These are phyloP conservation scores for Tausonia pullulans DNA, from an alignment of 1,284 basidiomycete genomes.

Conservation along the genomic window DNA sequence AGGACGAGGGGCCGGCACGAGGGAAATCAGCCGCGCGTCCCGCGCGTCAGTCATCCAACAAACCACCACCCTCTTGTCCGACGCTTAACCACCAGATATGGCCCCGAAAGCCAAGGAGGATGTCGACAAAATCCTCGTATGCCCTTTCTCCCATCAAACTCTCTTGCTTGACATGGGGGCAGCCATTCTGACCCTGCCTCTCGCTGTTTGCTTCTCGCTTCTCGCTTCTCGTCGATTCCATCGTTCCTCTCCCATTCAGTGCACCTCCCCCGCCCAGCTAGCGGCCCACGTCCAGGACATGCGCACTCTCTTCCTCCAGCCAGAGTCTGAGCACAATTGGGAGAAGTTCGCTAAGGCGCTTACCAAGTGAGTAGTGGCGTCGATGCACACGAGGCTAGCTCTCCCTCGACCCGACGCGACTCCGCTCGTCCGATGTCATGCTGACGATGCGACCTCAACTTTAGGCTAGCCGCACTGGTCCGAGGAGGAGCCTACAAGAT, in stretches of 20 bases:
- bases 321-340: constrained; percentile 37
- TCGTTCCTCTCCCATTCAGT: constrained; percentile 22
- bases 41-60: not conserved
- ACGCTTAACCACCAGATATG: not conserved
- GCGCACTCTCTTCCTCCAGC: constrained; percentile 25
- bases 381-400: not conserved
- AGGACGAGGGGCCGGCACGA: not conserved
- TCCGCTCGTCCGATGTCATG: not conserved
- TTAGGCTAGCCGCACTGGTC: constrained; percentile 32
- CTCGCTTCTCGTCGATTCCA: not conserved
- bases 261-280: constrained; percentile 30
- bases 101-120: constrained; percentile 16
- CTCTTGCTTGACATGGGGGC: not conserved
- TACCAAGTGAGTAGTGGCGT: constrained; percentile 10
- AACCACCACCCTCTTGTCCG: not conserved
- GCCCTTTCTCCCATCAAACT: not conserved
- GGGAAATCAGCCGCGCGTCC: too few relatives aligned
- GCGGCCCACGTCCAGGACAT: constrained; percentile 30
- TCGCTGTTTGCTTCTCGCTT: not conserved
- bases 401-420: not conserved
- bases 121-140: constrained; percentile 19
- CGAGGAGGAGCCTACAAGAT: constrained; percentile 36
- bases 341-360: constrained; percentile 34
- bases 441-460: not conserved
- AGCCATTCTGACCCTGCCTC: not conserved